Evolutionary conservation across 768 basidiomycete genomes (phyloP), one percentile per base, ranked within the genome.

Genomic region (Auriscalpium microsporum): DNA sequence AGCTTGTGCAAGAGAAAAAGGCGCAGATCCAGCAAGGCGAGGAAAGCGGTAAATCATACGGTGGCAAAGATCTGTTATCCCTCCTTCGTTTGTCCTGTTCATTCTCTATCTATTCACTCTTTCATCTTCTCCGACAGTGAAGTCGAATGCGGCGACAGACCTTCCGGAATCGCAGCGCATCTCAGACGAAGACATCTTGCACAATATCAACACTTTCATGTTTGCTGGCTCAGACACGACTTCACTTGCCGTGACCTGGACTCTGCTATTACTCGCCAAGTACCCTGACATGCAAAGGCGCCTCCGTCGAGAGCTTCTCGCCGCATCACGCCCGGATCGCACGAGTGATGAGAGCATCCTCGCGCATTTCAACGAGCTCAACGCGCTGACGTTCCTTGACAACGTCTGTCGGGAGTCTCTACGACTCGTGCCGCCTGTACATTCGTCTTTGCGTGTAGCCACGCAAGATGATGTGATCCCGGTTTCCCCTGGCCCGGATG

Each of bases 141-240:
- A 87, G 69, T 87, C 91, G 2, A 95, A 94, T 67, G 64, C 82
- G 56, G 82, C 89, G 2, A 78, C 73, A 0, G 87, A 92, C 57
- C 72, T 90, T 14, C 76, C 82, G 35, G 73, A 73, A 0, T 83
- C 86, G 49, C 81, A 86, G 58, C 80, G 84, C 37, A 83, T 95
- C 60, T 87, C 91, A 0, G 94, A 96, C 64, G 83, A 87, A 34
- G 94, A 95, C 63, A 84, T 94, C 50, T 75, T 93, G 10, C 75
- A 90, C 64, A 92, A 84, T 56, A 84, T 94, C 68, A 90, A 88
- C 62, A 93, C 91, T 0, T 88, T 94, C 67, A 82, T 93, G 77
- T 91, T 93, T 66, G 90, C 87, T 19, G 93, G 93, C 4, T 90
- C 92, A 11, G 91, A 94, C 63, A 90, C 91, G 0, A 86, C 86